phyloP scores from a whole-genome alignment of 306 rosid genomes.

The Trifolium subterraneum region DNA sequence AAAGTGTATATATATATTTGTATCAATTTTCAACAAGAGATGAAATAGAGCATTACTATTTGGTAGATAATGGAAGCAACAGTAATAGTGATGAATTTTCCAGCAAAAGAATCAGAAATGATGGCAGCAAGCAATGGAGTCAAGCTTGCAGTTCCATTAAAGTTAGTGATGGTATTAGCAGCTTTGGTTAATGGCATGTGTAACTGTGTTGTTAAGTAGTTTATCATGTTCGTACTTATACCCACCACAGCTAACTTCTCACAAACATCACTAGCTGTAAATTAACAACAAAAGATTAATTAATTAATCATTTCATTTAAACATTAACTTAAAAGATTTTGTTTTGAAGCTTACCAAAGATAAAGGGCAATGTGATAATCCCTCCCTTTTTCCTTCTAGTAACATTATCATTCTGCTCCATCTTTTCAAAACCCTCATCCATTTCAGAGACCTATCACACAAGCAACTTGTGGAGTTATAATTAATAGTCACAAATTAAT shows the following conservation, averaged over 20 bases:
- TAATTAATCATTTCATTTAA: too few relatives aligned
- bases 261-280: conserved; percentile 71
- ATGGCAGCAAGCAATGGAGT: conserved; percentile 94
- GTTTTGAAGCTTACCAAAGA: conserved; percentile 63
- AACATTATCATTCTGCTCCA: conserved; percentile 52
- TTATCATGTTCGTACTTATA: conserved; percentile 79
- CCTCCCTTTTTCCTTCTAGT: conserved; percentile 72
- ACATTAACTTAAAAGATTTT: too few relatives aligned
- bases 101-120: conserved; percentile 78
- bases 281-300: too few relatives aligned
- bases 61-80: conserved; percentile 81
- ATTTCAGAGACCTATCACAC: too few relatives aligned
- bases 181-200: conserved; percentile 89
- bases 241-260: conserved; percentile 99
- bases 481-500: too few relatives aligned
- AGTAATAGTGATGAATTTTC: conserved; percentile 83
- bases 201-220: conserved; percentile 83
- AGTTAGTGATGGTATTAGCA: conserved; percentile 86
- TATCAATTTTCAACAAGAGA: too few relatives aligned
- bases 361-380: conserved; percentile 88
- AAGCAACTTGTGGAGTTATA: too few relatives aligned
- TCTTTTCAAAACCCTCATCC: conserved; percentile 33
- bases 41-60: conserved; percentile 45
- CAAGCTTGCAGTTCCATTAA: conserved; percentile 84
- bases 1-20: too few relatives aligned